Percentiles rank a stretch among this genome's conserved stretches.
Conservation (phyloP, 257 asterid genomes). For the Solanum etuberosum region DNA sequence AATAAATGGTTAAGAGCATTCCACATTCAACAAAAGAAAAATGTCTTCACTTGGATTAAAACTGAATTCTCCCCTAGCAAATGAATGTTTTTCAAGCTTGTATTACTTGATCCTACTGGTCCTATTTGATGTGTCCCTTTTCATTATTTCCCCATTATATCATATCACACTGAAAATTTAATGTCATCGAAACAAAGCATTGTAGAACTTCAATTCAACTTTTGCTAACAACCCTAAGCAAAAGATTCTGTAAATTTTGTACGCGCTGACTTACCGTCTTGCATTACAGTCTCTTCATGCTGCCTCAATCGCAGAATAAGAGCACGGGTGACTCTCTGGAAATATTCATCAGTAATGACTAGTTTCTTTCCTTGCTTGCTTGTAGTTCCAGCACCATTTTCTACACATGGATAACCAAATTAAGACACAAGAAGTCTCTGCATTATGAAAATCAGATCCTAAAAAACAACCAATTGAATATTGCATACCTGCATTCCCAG, state of each 20-base stretch:
- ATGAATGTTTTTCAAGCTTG: neutral
- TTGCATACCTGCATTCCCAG: constrained; percentile 27
- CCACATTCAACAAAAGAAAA: neutral
- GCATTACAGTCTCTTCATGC: constrained; percentile 56
- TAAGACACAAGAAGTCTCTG: neutral
- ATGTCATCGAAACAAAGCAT: neutral
- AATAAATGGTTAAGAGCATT: neutral
- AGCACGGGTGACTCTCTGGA: constrained; percentile 84
- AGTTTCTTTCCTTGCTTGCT: constrained; percentile 61
- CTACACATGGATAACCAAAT: constrained; percentile 29
- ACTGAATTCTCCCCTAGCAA: neutral
- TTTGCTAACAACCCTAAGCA: neutral
- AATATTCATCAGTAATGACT: constrained; percentile 70
- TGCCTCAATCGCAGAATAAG: constrained; percentile 75
- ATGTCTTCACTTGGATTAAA: neutral
- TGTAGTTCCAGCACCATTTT: constrained; percentile 30
- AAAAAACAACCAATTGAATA: neutral
- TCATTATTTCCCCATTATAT: neutral
- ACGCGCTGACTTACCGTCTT: constrained; percentile 35
- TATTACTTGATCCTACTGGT: neutral
- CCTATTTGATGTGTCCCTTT: neutral
- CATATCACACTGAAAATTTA: neutral
- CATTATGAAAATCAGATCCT: neutral
- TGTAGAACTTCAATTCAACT: neutral
- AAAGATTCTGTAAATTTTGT: neutral